Evolutionary conservation across 768 basidiomycete species (phyloP), one percentile per base, ranked within the genome.

Genomic region (Termitomyces sp.): DNA sequence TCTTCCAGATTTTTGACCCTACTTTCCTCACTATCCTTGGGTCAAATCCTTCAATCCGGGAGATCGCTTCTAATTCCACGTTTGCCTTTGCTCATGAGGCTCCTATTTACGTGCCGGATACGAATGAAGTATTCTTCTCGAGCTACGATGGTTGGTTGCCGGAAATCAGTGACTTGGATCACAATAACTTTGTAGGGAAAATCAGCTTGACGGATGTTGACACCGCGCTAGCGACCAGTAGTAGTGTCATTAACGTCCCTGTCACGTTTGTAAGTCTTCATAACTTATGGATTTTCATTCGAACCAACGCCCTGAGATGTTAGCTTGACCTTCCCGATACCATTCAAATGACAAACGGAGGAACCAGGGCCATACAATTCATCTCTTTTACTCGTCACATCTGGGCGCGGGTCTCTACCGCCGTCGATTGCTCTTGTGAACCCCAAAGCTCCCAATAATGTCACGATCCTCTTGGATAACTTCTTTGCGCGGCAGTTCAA

Each of bases 41-140:
- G 1, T 60, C 68, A 4, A 70, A 72, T 24, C 82, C 89, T 7
- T 78, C 79, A 0, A 79, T 92, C 50, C 76, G 79, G 4, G 68
- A 80, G 57, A 80, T 92, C 46, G 82, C 83, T 0, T 78, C 79
- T 6, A 81, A 84, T 57, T 77, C 79, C 4, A 80, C 77, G 4
- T 86, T 85, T 67, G 85, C 85, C 3, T 84, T 90, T 60, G 88
- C 88, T n/a, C 90, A 92, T 64, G 91, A 92, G 71, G 90, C 87
- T 2, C 87, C 88, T 0, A 75, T 91, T 1, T 90, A 84, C 68
- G 72, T 81, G 29, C 71, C 83, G 4, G 77, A 74, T n/a, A 85
- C 84, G 20, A 81, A 90, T 62, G 82, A 86, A 60, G 75, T 92
- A 2, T 86, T 84, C 72, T 92, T 92, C 65, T 76, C 81, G 5